Base-by-base conservation (phyloP, 202 grass and related monocot genomes). In the Saccharum hybrid region DNA sequence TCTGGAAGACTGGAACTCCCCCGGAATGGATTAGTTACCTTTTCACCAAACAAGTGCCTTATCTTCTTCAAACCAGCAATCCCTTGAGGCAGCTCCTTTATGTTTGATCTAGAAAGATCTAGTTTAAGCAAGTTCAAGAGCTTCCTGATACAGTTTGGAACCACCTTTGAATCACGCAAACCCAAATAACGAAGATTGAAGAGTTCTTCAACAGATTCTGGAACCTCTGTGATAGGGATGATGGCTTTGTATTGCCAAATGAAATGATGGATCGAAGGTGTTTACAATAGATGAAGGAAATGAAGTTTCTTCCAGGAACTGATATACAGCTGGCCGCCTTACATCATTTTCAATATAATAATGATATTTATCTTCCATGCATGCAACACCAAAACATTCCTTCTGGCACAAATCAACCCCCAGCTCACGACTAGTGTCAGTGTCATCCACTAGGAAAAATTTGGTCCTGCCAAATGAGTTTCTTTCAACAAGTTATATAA, bases 141-240 rank as follows among this genome's bases (percentile, higher is more conserved):
- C 41, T 82, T 90, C 22, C 23, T 5, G 23, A 12, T 62, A 62
- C 10, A 62, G 9, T 62, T 62, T 12, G 59, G 22, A 26, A 90
- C 48, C 48, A 90, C 78, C 15, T 78, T 84, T 12, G 90, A 82
- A 37, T 26, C 8, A 22, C 84, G 69, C 18, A 92, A 33, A 64
- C 87, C 70, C 33, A 90, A 42, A 65, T 85, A 82, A 3, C 33
- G 84, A 2, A 92, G 77, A 71, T 89, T 92, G 64, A 87, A 82
- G 23, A 86, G 68, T 78, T 52, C 11, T 42, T 72, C 80, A 8
- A 88, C 71, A 7, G 14, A 52, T 60, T 75, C 67, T 34, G 75
- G 39, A 42, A 88, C 37, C 3, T 7, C 21, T 31, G n/a, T n/a
- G 19, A 83, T 83, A 36, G 61, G 57, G 68, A 36, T 80, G 22